A percentile compares a stretch with the other conserved stretches of the same genome.
Conservation (phyloP, 73 alveolate genomes). For the Stentor roeselii region DNA sequence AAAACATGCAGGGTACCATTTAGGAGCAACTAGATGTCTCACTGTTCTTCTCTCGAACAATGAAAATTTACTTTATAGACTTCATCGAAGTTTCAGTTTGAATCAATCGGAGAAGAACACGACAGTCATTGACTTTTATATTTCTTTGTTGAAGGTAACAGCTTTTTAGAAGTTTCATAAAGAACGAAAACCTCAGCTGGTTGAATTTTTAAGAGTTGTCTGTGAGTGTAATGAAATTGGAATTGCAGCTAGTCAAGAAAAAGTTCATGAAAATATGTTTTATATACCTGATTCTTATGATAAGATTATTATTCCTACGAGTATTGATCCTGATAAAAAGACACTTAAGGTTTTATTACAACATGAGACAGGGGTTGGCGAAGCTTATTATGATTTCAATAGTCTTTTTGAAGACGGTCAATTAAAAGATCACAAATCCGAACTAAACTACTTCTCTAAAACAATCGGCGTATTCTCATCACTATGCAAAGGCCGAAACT, state of each 20-base stretch:
- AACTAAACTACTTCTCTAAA: neutral
- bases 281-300: neutral
- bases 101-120: neutral
- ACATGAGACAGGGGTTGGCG: neutral
- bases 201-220: conserved; percentile 20
- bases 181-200: neutral
- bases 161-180: neutral
- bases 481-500: conserved; percentile 14
- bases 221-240: neutral
- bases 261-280: neutral
- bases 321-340: neutral
- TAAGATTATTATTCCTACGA: neutral
- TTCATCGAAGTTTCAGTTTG: neutral
- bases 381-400: neutral
- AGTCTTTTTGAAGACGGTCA: neutral
- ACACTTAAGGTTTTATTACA: neutral
- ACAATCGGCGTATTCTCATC: neutral
- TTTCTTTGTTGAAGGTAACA: neutral
- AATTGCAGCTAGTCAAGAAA: conserved; percentile 8
- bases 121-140: neutral
- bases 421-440: neutral
- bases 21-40: conserved; percentile 25
- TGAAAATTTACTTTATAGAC: neutral
- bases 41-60: neutral
- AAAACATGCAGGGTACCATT: neutral